Base-by-base conservation (phyloP, 2,329 filamentous ascomycete species). In the Cladosporium sp. region DNA sequence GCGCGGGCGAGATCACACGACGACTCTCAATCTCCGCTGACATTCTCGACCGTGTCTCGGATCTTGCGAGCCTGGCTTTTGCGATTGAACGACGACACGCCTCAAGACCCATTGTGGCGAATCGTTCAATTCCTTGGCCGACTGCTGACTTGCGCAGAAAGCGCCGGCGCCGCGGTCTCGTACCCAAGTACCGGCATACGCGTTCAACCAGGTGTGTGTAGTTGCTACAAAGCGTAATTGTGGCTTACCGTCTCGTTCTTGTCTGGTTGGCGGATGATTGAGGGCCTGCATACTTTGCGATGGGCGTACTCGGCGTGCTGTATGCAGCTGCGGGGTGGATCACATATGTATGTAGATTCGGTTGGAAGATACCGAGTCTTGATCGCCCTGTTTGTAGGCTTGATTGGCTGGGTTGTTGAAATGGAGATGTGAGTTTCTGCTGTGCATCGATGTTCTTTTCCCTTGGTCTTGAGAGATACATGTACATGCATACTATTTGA, bases 221-320 rank as follows among this genome's bases (percentile, higher is more conserved):
- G 38, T 28, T 19, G 22, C 51, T 55, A n/a, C 5, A 55, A 55
- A 55, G 51, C 51, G 51, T 55, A 55, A 55, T 55, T 22, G 39
- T 55, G 38, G 39, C 39, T 38, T 30, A 5, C 30, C 30, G 4
- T 34, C 4, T 34, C 30, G 2, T 34, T 9, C 9, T 2, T 34
- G 30, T 11, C 30, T 34, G 8, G 30, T 34, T 12, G 30, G 30
- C 7, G 7, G 30, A 34, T 25, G 30, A 5, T 34, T 34, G 30
- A 5, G 8, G 9, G 8, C 4, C 30, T 34, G 30, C 30, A 34
- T 34, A 8, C n/a, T 34, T 8, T 34, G 3, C 30, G 30, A 34
- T 34, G 30, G n/a, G n/a, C n/a, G n/a, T n/a, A n/a, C n/a, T n/a
- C 6, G 25, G 30, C 30, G 3, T 34, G 30, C 2, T 5, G 8